Evolutionary conservation across 139 green algal species (phyloP).

Genomic region (Chlamydomonas incerta): DNA sequence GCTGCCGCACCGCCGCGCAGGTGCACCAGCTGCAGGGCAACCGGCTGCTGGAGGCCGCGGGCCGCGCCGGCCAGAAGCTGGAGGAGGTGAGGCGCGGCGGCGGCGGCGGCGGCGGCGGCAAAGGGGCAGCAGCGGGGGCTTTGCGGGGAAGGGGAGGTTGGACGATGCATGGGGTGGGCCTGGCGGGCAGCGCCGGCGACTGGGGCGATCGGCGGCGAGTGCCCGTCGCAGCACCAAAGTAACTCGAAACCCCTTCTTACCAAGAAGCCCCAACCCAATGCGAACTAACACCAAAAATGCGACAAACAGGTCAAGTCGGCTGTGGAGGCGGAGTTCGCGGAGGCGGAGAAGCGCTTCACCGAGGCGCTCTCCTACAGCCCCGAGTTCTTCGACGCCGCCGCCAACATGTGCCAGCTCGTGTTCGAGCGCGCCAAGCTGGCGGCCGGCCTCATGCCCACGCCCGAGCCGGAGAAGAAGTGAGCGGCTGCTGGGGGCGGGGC

Average conservation of each 20-base stretch:
- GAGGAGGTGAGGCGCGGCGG: constrained; percentile 28
- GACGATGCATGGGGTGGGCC: too few species aligned
- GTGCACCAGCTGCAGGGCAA: constrained; percentile 35
- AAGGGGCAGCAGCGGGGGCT: too few species aligned
- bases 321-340: constrained; percentile 45
- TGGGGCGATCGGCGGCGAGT: too few species aligned
- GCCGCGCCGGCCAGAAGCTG: constrained; percentile 30
- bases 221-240: too few species aligned
- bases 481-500: neutral
- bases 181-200: too few species aligned
- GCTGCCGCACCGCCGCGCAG: too few species aligned
- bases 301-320: constrained; percentile 15
- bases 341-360: constrained; percentile 38
- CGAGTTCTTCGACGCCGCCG: constrained; percentile 25
- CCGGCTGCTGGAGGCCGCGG: constrained; percentile 22
- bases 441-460: constrained; percentile 23
- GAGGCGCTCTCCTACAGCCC: constrained; percentile 43
- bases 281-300: too few species aligned
- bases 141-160: too few species aligned
- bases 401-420: constrained; percentile 34
- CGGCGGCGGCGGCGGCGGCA: too few species aligned
- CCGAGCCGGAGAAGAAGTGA: neutral
- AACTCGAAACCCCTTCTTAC: too few species aligned
- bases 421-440: constrained; percentile 37
- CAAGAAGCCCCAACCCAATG: too few species aligned